Percentiles rank a stretch among this genome's conserved stretches.
Evolutionary conservation across 1,284 basidiomycete species (phyloP).

Genomic region (Ustilago xerochloae): DNA sequence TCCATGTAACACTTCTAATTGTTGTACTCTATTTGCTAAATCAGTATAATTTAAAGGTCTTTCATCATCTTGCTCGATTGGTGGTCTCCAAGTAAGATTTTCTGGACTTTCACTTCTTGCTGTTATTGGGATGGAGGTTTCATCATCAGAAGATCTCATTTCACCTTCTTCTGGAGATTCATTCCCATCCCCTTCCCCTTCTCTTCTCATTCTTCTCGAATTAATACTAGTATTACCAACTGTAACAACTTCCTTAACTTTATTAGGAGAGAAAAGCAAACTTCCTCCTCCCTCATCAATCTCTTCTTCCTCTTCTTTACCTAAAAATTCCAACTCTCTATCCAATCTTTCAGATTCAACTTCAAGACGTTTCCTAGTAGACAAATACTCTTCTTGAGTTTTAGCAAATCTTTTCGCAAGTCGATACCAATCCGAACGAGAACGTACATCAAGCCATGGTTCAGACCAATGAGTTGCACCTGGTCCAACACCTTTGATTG

Average conservation of each 20-base stretch:
- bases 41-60: conserved; percentile 39
- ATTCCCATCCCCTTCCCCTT: conserved; percentile 20
- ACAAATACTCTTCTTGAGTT: conserved; percentile 40
- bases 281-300: conserved; percentile 21
- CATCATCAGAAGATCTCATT: conserved; percentile 41
- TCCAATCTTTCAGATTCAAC: conserved; percentile 34
- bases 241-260: conserved; percentile 1
- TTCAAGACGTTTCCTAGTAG: conserved; percentile 18
- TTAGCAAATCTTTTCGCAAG: conserved; percentile 44
- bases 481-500: conserved; percentile 40
- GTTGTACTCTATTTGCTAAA: conserved; percentile 20
- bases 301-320: conserved; percentile 19
- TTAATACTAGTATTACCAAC: conserved; percentile 25
- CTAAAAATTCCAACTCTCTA: conserved; percentile 24
- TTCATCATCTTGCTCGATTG: not conserved
- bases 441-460: conserved; percentile 48
- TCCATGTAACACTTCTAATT: conserved; percentile 34
- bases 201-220: conserved; percentile 1
- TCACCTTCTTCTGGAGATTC: conserved; percentile 50
- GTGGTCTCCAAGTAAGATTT: conserved; percentile 29
- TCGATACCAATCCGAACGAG: conserved; percentile 40
- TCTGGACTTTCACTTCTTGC: conserved; percentile 35
- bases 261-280: conserved; percentile 33
- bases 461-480: conserved; percentile 50
- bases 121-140: not conserved